Percentiles rank a stretch among this genome's conserved stretches.
Evolutionary conservation across 768 basidiomycete genomes (phyloP).

Genomic region (Tylopilus intermedius): DNA sequence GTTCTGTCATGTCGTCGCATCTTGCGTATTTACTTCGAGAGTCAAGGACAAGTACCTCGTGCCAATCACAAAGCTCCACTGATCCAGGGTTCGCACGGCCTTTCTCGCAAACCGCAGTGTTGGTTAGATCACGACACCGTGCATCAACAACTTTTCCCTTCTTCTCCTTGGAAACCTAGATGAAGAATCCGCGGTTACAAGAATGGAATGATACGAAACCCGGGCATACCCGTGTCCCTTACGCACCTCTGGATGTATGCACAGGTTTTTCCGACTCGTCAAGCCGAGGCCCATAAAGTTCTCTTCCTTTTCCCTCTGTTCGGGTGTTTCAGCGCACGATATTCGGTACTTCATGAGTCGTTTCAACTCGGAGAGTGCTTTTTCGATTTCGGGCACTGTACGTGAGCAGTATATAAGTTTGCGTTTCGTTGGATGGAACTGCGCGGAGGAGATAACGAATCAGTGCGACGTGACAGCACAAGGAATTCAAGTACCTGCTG

Average conservation of each 20-base stretch:
- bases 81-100: constrained; percentile 84
- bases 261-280: constrained; percentile 94
- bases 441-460: constrained; percentile 5
- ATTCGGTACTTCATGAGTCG: constrained; percentile 87
- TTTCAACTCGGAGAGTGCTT: constrained; percentile 92
- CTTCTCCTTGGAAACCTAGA: constrained; percentile 92
- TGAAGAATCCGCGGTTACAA: background rate
- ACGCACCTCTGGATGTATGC: constrained; percentile 86
- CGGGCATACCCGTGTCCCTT: background rate
- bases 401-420: constrained; percentile 99
- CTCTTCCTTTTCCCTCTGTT: constrained; percentile 71
- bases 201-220: background rate
- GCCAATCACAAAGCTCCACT: constrained; percentile 88
- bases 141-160: constrained; percentile 98
- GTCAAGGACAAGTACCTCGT: constrained; percentile 64
- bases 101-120: constrained; percentile 74
- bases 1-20: constrained; percentile 46
- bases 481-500: constrained; percentile 62
- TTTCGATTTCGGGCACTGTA: constrained; percentile 99
- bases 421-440: constrained; percentile 90
- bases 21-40: background rate
- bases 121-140: constrained; percentile 92
- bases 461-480: background rate
- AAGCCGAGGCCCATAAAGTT: constrained; percentile 86
- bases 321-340: constrained; percentile 64